These are phyloP conservation scores for Fusarium odoratissimum DNA, from an alignment of 2,329 filamentous ascomycete genomes.

Conservation along the genomic window DNA sequence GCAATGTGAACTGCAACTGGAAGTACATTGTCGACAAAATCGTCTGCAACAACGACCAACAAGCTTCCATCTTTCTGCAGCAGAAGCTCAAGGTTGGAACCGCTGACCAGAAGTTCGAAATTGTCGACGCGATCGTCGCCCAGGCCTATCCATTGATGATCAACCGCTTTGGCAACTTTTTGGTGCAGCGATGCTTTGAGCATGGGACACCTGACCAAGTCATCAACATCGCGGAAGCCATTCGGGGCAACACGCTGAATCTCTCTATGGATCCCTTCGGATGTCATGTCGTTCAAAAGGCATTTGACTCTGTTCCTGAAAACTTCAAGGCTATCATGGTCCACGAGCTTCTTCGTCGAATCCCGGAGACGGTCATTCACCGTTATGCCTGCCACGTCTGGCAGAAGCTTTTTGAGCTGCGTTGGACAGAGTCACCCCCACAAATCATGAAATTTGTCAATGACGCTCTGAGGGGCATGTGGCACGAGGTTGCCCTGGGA, in stretches of 20 bases:
- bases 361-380: constrained; percentile 97
- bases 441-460: constrained; percentile 99
- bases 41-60: constrained; percentile 98
- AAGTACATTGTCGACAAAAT: constrained; percentile 99
- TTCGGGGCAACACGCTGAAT: constrained; percentile 91
- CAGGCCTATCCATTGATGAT: constrained; percentile 97
- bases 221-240: constrained; percentile 91
- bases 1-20: constrained; percentile 98
- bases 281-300: constrained; percentile 98
- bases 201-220: constrained; percentile 96
- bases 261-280: constrained; percentile 99
- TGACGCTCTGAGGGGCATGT: constrained; percentile 93
- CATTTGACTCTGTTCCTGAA: constrained; percentile 96
- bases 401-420: constrained; percentile 98
- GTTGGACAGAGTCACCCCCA: constrained; percentile 93
- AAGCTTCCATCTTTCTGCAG: constrained; percentile 98
- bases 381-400: constrained; percentile 99
- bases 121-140: constrained; percentile 94
- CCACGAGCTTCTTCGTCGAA: constrained; percentile 93
- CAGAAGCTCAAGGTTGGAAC: constrained; percentile 99
- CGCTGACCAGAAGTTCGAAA: constrained; percentile 94
- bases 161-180: constrained; percentile 98
- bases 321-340: constrained; percentile 99
- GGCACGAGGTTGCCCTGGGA: constrained; percentile 96
- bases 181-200: constrained; percentile 98